Evolutionary conservation across 352 stramenopile genomes (phyloP).

Genomic region (Globisporangium paddicum): DNA sequence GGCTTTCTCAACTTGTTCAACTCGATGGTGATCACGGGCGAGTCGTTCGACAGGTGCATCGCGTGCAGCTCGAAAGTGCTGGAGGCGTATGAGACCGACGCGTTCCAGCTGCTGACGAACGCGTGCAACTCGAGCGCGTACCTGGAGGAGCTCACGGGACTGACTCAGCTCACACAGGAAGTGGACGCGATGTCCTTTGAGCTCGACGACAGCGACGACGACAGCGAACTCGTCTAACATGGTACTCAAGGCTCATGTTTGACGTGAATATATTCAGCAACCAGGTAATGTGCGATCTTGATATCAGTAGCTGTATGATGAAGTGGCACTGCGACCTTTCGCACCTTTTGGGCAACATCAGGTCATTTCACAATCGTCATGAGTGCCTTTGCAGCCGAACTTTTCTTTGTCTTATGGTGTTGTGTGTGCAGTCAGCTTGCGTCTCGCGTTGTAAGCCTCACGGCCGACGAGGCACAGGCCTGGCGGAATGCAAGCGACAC

Average conservation of each 20-base stretch:
- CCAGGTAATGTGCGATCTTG: not conserved
- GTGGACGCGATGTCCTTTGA: slow-evolving; percentile 62
- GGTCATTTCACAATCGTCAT: not conserved
- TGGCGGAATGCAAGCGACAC: slow-evolving; percentile 32
- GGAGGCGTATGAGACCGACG: slow-evolving; percentile 63
- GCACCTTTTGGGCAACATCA: not conserved
- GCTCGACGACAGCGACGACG: slow-evolving; percentile 63
- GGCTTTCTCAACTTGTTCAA: slow-evolving; percentile 93
- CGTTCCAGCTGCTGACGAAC: slow-evolving; percentile 46
- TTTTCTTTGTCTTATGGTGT: slow-evolving; percentile 4
- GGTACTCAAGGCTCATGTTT: not conserved
- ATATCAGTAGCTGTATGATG: not conserved
- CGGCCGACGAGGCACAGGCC: slow-evolving; percentile 28
- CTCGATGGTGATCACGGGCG: slow-evolving; percentile 73
- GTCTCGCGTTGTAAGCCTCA: slow-evolving; percentile 13
- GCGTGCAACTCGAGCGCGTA: slow-evolving; percentile 71
- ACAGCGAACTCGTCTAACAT: slow-evolving; percentile 47
- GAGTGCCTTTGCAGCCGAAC: not conserved
- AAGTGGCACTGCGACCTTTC: slow-evolving; percentile 2
- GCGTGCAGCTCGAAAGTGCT: slow-evolving; percentile 91
- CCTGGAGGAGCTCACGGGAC: slow-evolving; percentile 75
- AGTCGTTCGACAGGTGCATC: slow-evolving; percentile 95
- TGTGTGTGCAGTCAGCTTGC: not conserved
- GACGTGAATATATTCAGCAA: not conserved
- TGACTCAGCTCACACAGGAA: slow-evolving; percentile 52